Evolutionary conservation across 805 yeast genomes (phyloP).

Genomic region (Schizosaccharomyces cryophilus): DNA sequence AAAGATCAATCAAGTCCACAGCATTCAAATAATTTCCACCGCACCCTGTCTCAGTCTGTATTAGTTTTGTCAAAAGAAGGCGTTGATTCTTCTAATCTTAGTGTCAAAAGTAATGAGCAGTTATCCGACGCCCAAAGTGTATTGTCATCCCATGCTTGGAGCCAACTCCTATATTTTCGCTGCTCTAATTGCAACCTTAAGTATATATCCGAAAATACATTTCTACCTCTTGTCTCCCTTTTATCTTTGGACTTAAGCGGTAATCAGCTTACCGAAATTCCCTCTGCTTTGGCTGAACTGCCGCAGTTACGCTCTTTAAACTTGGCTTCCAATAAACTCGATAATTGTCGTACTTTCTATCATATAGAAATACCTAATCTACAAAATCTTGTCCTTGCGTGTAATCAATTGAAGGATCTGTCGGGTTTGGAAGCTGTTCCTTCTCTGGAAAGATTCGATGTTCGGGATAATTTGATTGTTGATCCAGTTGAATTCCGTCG

Average conservation of each 20-base stretch:
- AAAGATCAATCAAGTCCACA: neutral
- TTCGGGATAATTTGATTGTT: conserved; percentile 10
- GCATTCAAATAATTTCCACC: neutral
- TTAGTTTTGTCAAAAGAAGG: neutral
- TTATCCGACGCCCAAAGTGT: neutral
- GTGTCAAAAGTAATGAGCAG: neutral
- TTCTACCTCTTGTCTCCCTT: conserved; percentile 8
- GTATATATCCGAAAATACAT: neutral
- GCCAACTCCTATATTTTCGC: neutral
- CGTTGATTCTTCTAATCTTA: neutral
- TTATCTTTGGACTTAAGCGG: conserved; percentile 30
- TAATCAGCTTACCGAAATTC: conserved; percentile 25
- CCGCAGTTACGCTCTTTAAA: conserved; percentile 31
- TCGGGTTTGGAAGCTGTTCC: conserved; percentile 10
- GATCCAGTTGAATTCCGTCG: conserved; percentile 10
- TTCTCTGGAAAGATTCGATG: conserved; percentile 9
- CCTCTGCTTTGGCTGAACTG: conserved; percentile 28
- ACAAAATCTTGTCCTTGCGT: conserved; percentile 9
- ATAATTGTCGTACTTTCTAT: conserved; percentile 6
- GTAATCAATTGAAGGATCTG: conserved; percentile 8
- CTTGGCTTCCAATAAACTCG: conserved; percentile 33
- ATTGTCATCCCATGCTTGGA: neutral
- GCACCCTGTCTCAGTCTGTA: neutral
- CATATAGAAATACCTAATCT: conserved; percentile 8
- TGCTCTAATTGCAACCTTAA: neutral